Percentiles rank a stretch among this genome's conserved stretches.
phyloP scores from a whole-genome alignment of 2,329 filamentous ascomycete species.

The Parafenestella ontariensis region DNA sequence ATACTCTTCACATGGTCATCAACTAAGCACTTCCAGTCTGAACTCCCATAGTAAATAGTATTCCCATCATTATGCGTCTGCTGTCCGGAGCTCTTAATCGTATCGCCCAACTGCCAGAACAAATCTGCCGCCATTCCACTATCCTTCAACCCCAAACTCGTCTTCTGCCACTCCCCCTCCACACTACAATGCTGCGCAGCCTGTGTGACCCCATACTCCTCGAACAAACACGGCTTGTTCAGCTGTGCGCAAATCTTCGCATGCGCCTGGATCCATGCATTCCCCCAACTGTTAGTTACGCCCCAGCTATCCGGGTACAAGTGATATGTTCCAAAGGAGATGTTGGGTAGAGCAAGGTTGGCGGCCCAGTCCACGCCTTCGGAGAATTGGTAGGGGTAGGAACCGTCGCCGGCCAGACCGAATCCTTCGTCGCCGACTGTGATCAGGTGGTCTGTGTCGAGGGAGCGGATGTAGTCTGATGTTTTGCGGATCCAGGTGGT shows the following conservation, averaged over 20 bases:
- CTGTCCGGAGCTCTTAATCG: conserved; percentile 25
- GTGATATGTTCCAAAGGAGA: conserved; percentile 65
- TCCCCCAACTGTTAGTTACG: conserved; percentile 47
- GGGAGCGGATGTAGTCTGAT: conserved; percentile 68
- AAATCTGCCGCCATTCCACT: conserved; percentile 42
- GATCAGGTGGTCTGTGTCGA: conserved; percentile 68
- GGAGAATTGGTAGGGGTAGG: conserved; percentile 59
- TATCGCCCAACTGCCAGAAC: conserved; percentile 46
- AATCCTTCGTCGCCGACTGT: conserved; percentile 70
- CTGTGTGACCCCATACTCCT: conserved; percentile 48
- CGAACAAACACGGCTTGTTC: conserved; percentile 51
- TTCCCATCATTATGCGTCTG: conserved; percentile 40
- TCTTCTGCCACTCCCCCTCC: conserved; percentile 41
- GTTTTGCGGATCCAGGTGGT: conserved; percentile 65
- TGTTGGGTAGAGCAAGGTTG: conserved; percentile 60
- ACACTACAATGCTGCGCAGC: conserved; percentile 34
- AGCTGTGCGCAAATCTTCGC: conserved; percentile 46
- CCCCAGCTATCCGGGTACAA: conserved; percentile 57
- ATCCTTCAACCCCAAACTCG: conserved; percentile 27
- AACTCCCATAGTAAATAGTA: conserved; percentile 39
- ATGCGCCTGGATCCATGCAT: conserved; percentile 57
- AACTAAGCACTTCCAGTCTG: conserved; percentile 43
- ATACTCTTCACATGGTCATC: conserved; percentile 35
- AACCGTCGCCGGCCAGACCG: conserved; percentile 53
- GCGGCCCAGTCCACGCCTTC: conserved; percentile 62